Evolutionary conservation across 345 rosid species (phyloP).

Genomic region (Noccaea caerulescens): DNA sequence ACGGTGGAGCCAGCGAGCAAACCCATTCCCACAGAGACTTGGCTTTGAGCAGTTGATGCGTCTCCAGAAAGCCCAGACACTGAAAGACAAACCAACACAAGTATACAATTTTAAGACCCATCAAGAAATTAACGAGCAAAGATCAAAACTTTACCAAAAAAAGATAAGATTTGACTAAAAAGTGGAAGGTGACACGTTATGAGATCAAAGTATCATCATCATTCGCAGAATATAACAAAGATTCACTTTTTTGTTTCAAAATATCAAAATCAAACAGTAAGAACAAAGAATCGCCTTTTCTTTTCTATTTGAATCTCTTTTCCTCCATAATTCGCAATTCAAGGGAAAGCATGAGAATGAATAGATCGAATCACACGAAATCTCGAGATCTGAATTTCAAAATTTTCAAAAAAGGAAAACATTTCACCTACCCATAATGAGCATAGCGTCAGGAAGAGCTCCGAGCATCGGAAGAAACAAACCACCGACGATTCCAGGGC

Average conservation of each 20-base stretch:
- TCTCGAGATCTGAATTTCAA: background rate
- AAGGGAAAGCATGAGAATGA: background rate
- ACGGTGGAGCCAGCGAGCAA: slow-evolving; percentile 88
- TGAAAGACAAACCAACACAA: slow-evolving; percentile 38
- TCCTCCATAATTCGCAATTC: background rate
- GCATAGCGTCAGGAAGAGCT: slow-evolving; percentile 98
- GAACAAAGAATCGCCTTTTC: background rate
- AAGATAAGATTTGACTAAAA: background rate
- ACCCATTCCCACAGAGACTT: slow-evolving; percentile 94
- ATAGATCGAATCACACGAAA: slow-evolving; percentile 2
- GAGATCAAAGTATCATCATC: slow-evolving; percentile 9
- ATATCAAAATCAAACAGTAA: background rate
- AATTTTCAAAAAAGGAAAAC: background rate
- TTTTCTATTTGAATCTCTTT: background rate
- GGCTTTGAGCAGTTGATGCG: slow-evolving; percentile 69
- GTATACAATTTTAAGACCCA: background rate
- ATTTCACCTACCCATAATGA: slow-evolving; percentile 72
- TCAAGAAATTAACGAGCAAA: background rate
- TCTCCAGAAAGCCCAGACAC: slow-evolving; percentile 91
- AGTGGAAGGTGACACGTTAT: slow-evolving; percentile 1
- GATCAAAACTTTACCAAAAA: background rate
- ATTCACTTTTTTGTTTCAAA: slow-evolving; percentile 10
- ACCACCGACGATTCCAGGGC: slow-evolving; percentile 95
- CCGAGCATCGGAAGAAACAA: slow-evolving; percentile 92
- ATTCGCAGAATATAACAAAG: slow-evolving; percentile 23